Evolutionary conservation across 257 asterid species (phyloP), one percentile per base, ranked within the genome.

Genomic region (Ilex aquifolium): DNA sequence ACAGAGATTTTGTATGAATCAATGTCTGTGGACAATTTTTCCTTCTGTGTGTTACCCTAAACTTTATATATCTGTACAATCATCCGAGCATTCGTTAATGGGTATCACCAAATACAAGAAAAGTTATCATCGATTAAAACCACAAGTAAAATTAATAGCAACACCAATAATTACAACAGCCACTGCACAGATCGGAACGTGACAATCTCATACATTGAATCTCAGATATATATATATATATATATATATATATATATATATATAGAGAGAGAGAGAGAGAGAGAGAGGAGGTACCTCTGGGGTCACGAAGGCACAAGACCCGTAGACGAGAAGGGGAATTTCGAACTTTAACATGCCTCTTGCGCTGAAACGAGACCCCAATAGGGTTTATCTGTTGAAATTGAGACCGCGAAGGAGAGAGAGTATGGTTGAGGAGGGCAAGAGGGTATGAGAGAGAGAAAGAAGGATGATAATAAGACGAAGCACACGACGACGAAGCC

Each of bases 271-370:
- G 27, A 21, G 50, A 44, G 11, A 13, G 50, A 44, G 50, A 44
- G 13, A 13, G 13, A 0, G 50, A 44, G 13, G 50, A 44, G 13
- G 50, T 75, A 91, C 95, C 78, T 70, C 74, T 76, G 72, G 75
- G 56, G 59, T 75, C 86, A 42, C 76, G 74, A 29, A 76, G 57
- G 74, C 90, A 69, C 65, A 71, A 72, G 21, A 72, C 82, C 11
- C 63, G 77, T 5, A 81, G 60, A 67, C 39, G 60, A 11, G 78
- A 49, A 58, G 60, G 67, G 59, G 85, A 57, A 44, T 72, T 77
- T 6, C 74, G 71, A 57, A 76, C 70, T 62, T 53, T 56, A 54
- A 69, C 64, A 27, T 73, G 63, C 74, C 69, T 75, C 58, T 39
- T 70, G 60, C 67, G 69, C 64, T 62, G 74, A 63, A 74, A 49